These are phyloP conservation scores for Cyberlindnera misumaiensis DNA, from an alignment of 805 yeast species.

Conservation along the genomic window DNA sequence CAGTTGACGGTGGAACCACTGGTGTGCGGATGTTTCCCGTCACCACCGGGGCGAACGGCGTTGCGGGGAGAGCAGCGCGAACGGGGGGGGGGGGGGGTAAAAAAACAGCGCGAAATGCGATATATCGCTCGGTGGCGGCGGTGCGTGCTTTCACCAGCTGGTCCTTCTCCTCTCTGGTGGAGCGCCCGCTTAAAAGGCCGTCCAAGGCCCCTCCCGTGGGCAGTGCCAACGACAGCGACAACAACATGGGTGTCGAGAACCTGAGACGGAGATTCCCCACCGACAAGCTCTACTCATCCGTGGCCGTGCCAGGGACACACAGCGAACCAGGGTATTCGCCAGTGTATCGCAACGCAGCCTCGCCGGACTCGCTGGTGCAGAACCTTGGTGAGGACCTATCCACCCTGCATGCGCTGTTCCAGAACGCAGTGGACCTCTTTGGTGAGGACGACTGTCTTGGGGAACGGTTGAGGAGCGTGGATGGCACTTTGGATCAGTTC, in stretches of 20 bases:
- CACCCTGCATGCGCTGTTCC: conserved; percentile 34
- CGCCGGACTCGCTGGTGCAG: conserved; percentile 20
- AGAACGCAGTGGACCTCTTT: conserved; percentile 26
- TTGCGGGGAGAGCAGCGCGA: too few relatives aligned
- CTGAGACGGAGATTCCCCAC: conserved; percentile 12
- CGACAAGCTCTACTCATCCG: conserved; percentile 13
- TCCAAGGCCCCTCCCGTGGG: too few relatives aligned
- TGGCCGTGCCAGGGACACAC: conserved; percentile 28
- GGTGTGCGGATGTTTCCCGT: too few relatives aligned
- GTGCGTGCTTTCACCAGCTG: too few relatives aligned
- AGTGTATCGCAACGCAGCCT: conserved; percentile 33
- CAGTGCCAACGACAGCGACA: too few relatives aligned
- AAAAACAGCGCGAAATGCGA: too few relatives aligned
- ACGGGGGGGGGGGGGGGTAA: too few relatives aligned
- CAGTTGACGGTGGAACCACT: too few relatives aligned
- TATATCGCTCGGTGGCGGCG: too few relatives aligned
- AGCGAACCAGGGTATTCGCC: conserved; percentile 36
- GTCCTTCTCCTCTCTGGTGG: too few relatives aligned
- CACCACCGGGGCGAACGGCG: too few relatives aligned
- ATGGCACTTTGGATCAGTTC: conserved; percentile 27
- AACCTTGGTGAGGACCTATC: conserved; percentile 19
- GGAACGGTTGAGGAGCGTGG: conserved; percentile 17
- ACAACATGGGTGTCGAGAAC: not conserved
- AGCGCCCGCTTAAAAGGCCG: too few relatives aligned
- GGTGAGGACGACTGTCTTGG: conserved; percentile 35